Conservation (phyloP, 164 flowering plant genomes). For the Stephania cephalantha region DNA sequence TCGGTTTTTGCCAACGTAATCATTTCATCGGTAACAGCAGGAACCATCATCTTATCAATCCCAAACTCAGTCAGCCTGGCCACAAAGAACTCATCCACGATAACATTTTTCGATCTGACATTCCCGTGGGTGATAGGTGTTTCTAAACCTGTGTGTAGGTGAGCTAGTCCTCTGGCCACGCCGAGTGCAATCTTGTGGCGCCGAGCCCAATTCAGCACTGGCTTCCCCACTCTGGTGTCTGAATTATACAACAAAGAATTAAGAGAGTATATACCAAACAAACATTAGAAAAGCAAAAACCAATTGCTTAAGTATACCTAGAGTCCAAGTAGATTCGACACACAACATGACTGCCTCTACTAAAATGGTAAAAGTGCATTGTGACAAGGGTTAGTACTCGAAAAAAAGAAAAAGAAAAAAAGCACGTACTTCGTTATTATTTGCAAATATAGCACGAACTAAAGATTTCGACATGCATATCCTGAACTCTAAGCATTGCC, state of each 20-base stretch:
- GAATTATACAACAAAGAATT: constrained; percentile 17
- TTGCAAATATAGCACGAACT: too few species aligned
- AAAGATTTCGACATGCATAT: too few species aligned
- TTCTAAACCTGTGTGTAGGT: constrained; percentile 79
- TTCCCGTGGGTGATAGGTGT: constrained; percentile 81
- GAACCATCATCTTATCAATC: constrained; percentile 79
- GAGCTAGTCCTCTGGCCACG: constrained; percentile 79
- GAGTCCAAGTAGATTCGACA: neutral
- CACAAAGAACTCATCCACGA: constrained; percentile 79
- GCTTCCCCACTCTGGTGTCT: constrained; percentile 79
- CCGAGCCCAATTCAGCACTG: constrained; percentile 84
- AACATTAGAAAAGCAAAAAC: neutral
- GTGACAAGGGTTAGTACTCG: neutral
- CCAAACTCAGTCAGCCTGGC: constrained; percentile 86
- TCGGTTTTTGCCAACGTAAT: constrained; percentile 70
- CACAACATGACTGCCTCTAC: too few species aligned
- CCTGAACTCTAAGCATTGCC: too few species aligned
- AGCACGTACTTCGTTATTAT: too few species aligned
- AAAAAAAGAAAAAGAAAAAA: too few species aligned
- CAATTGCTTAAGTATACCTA: neutral
- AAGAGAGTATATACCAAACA: neutral
- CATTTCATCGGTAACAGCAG: constrained; percentile 81
- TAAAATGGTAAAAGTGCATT: neutral
- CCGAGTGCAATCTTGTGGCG: constrained; percentile 87
- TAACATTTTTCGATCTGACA: constrained; percentile 74